Conservation (phyloP, 1,284 basidiomycete genomes). For the Xerocomus minutiporus region DNA sequence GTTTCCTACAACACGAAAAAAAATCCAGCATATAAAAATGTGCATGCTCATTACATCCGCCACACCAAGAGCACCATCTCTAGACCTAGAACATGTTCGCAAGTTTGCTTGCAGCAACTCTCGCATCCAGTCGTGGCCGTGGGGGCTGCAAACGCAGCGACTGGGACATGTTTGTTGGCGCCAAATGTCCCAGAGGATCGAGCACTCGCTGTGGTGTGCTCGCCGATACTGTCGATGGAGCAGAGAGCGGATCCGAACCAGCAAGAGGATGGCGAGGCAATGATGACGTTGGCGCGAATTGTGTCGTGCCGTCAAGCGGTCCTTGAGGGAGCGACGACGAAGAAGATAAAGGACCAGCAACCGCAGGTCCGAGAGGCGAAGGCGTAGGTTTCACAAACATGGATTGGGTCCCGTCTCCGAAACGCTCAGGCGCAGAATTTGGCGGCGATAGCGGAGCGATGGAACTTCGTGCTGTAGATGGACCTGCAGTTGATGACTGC, state of each 20-base stretch:
- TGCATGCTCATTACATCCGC: conserved; percentile 2
- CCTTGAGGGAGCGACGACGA: conserved; percentile 31
- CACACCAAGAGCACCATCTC: not conserved
- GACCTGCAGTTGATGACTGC: conserved; percentile 51
- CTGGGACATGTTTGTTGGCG: conserved; percentile 56
- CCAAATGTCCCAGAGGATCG: conserved; percentile 61
- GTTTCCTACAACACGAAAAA: conserved; percentile 4
- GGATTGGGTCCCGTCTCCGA: conserved; percentile 69
- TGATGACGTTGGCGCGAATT: conserved; percentile 7
- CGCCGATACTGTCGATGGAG: conserved; percentile 15
- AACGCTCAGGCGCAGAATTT: conserved; percentile 46
- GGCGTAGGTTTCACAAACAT: conserved; percentile 59
- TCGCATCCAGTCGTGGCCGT: conserved; percentile 66
- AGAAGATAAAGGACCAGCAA: conserved; percentile 31
- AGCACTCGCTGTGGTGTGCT: conserved; percentile 34
- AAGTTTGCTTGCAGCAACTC: conserved; percentile 81
- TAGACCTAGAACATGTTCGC: conserved; percentile 72
- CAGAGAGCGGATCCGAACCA: conserved; percentile 16
- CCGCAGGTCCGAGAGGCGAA: conserved; percentile 33
- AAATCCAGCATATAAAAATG: conserved; percentile 24
- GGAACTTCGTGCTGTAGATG: conserved; percentile 17
- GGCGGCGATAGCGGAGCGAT: conserved; percentile 25
- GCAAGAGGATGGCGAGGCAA: conserved; percentile 17
- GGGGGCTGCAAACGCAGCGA: conserved; percentile 66
- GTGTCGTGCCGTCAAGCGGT: conserved; percentile 22